Base-by-base conservation (phyloP, 176 grass and related monocot genomes). In the Phragmites australis region DNA sequence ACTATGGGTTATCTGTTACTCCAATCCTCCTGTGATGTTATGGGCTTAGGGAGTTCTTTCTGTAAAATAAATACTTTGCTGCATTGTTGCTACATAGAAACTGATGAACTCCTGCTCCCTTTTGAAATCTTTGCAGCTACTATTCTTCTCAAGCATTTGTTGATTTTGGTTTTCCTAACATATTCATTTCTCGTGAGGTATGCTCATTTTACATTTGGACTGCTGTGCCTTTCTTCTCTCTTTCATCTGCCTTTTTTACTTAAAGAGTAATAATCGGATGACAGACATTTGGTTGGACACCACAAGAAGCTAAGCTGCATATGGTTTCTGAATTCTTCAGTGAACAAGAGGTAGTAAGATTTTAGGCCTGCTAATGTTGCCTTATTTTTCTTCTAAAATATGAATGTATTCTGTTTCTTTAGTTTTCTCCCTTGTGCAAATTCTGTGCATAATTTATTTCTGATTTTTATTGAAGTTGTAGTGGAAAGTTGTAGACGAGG, bases 141-240 rank as follows among this genome's bases (percentile, higher is more conserved):
- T 98, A 98, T 89, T 98, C 96, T 70, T 98, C 91, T 71, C 88
- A 93, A 84, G 92, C 96, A 75, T 94, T 91, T 23, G 65, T 91
- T 64, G 96, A 93, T 86, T 98, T 98, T 76, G 96, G 92, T 76
- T 93, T 91, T 84, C 92, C 88, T 68, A 91, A 98, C 67, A 89
- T 98, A 80, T 98, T 98, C 81, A 93, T 98, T 84, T 98, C 96
- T 82, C 92, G 92, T 61, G 96, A 98, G 92, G 96, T 98, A 98
- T 85, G 60, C 2, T 89, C 52, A 31, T 29, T 81, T 68, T 62
- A 58, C 25, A 47, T 46, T 51, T 73, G 29, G 30, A 72, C 3
- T 61, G 2, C 13, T 56, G 8, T 48, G 29, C 12, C 18, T 19
- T 52, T 68, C 56, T 58, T 68, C 50, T 37, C 34, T 37, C 34